Evolutionary conservation across 768 basidiomycete species (phyloP).

Genomic region (Amanita pallidorosea): DNA sequence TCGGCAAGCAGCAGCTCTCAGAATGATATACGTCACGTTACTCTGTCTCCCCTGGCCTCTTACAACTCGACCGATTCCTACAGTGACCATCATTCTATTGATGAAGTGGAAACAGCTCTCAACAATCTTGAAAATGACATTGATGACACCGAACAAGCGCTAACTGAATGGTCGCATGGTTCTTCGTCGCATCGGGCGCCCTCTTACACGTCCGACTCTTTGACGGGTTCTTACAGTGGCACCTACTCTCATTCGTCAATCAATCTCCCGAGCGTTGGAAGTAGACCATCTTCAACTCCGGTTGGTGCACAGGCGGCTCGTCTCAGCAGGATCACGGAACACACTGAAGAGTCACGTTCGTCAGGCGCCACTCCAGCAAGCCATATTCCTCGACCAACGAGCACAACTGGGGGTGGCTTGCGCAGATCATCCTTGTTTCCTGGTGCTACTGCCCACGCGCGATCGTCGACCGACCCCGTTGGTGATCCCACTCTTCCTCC

Average conservation of each 20-base stretch:
- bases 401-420: constrained; percentile 32
- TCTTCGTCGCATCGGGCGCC: constrained; percentile 29
- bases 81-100: constrained; percentile 47
- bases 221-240: constrained; percentile 26
- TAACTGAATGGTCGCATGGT: constrained; percentile 55
- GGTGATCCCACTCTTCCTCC: constrained; percentile 34
- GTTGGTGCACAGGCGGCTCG: constrained; percentile 27
- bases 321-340: constrained; percentile 72
- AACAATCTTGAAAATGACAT: constrained; percentile 59
- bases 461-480: constrained; percentile 49
- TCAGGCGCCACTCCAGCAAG: constrained; percentile 28
- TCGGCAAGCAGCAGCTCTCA: constrained; percentile 39
- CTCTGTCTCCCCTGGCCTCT: constrained; percentile 40
- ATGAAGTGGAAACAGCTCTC: constrained; percentile 65
- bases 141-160: constrained; percentile 51
- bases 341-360: constrained; percentile 58
- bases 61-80: constrained; percentile 27
- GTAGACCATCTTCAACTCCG: constrained; percentile 24
- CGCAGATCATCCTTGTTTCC: constrained; percentile 35
- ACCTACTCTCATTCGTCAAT: constrained; percentile 37
- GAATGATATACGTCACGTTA: constrained; percentile 39
- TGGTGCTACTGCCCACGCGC: constrained; percentile 34
- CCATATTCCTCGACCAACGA: constrained; percentile 23
- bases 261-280: constrained; percentile 28
- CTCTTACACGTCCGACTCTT: constrained; percentile 27